These are phyloP conservation scores for Oryza meyeriana DNA, from an alignment of 176 grass and related monocot genomes.

Conservation along the genomic window DNA sequence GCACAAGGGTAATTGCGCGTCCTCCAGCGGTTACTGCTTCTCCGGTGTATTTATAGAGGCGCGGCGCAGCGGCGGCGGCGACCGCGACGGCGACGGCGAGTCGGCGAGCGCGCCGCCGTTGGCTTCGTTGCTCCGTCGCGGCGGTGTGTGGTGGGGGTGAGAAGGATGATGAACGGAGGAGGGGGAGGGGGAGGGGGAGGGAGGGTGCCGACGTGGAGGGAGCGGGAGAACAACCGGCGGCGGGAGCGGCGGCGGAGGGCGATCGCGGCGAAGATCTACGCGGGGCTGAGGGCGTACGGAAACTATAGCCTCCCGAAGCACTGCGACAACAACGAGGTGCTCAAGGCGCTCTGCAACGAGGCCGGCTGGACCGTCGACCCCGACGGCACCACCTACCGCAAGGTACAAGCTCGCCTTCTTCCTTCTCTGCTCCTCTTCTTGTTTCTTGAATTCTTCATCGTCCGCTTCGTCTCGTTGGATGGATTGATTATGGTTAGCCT, in stretches of 20 bases:
- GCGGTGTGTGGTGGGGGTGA: background rate
- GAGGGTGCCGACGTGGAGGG: slow-evolving; percentile 59
- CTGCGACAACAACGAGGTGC: slow-evolving; percentile 90
- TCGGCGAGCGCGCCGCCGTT: background rate
- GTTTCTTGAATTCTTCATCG: too few species aligned
- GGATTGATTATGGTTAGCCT: too few species aligned
- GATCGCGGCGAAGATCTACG: slow-evolving; percentile 61
- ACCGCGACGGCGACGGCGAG: background rate
- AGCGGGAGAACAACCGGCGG: slow-evolving; percentile 79
- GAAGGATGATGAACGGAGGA: slow-evolving; percentile 16
- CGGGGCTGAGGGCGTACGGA: slow-evolving; percentile 54
- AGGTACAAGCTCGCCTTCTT: slow-evolving; percentile 25
- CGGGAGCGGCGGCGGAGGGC: slow-evolving; percentile 50
- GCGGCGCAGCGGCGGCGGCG: background rate
- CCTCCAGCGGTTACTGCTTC: background rate
- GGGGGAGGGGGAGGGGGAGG: background rate
- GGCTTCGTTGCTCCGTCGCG: background rate
- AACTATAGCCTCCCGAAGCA: slow-evolving; percentile 76
- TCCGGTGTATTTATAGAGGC: background rate
- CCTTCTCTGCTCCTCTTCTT: background rate
- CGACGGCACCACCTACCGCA: slow-evolving; percentile 90
- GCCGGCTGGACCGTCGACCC: slow-evolving; percentile 78
- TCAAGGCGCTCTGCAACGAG: slow-evolving; percentile 80
- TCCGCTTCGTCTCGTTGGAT: too few species aligned
- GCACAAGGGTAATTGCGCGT: background rate